Base-by-base conservation (phyloP, 495 filamentous ascomycete species). In the Penicillium angulare region DNA sequence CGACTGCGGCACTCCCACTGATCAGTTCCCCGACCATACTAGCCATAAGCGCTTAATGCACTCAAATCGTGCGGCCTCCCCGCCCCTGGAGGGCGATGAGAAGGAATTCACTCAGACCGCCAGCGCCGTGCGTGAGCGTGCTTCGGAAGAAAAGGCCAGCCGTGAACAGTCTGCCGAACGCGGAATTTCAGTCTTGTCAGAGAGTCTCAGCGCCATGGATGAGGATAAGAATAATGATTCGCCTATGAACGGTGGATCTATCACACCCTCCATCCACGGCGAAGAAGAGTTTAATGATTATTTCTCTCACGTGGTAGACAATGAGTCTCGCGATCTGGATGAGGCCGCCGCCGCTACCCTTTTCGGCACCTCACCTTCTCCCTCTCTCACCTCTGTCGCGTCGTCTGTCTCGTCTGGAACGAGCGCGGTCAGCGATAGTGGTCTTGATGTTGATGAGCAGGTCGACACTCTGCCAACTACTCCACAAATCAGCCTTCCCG, bases 71-170 rank as follows among this genome's bases (percentile, higher is more conserved):
- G 86, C 84, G 7, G 81, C 82, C 42, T 90, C 87, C 53, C 93
- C 95, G 41, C 90, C 89, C 18, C 79, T 97, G 23, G 93, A 98
- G 73, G 87, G 89, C 55, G 93, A 97, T 55, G 93, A 98, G 73
- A 88, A 86, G 59, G 93, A 97, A 69, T 98, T 98, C 63, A 96
- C 90, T 3, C 90, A 92, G 71, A 97, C 92, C 5, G 93, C 93
- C 7, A 85, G 86, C 60, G 86, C 84, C 35, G 81, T 97, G 67
- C 89, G 90, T 57, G 87, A 87, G 72, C 81, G 88, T 50, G 88
- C 74, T n/a, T 70, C 75, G 6, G 70, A 74, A 54, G 79, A 79
- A 55, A 80, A 76, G 55, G 75, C 80, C 26, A 64, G 43, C 43
- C 64, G 63, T 7, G 55, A 59, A 29, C 57, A 62, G 15, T 50